Evolutionary conservation across 179 eudicot species (phyloP), one percentile per base, ranked within the genome.

Genomic region (Dionaea muscipula): DNA sequence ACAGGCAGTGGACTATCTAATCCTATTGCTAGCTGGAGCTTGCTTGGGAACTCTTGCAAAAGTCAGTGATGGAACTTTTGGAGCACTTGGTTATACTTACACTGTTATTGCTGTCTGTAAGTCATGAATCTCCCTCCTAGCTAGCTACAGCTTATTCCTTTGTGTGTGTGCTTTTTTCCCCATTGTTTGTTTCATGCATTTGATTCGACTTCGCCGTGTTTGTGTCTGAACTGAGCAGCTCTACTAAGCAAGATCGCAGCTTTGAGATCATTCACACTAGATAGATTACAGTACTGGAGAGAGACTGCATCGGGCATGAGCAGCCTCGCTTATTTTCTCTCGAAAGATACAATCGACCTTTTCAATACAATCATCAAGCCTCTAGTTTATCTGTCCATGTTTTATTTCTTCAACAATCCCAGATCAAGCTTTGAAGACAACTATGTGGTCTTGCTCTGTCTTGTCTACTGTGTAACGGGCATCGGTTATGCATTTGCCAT

Each of bases 81-180:
- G 96, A 16, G 71, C 84, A 45, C 72, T 75, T 44, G 99, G 93
- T 56, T 91, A 91, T 56, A 82, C 82, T 53, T 91, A 84, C 60
- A 81, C 96, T 2, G 89, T 88, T 25, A 91, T 91, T 61, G 94
- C 86, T 39, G 83, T 88, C 26, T 91, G 98, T 91, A 77, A 86
- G 98, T 84, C 35, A 37, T 50, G 37, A 43, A 22, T 28, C 33
- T 49, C 33, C 14, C n/a, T 38, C 9, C 7, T 57, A 10, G 25
- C 26, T 46, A n/a, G n/a, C n/a, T n/a, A n/a, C n/a, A n/a, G n/a
- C n/a, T n/a, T n/a, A n/a, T n/a, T n/a, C n/a, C n/a, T n/a, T n/a
- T n/a, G n/a, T n/a, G n/a, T n/a, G n/a, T n/a, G n/a, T n/a, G n/a
- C 21, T 47, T 14, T 17, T 18, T 41, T 41, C 20, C 18, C n/a